Base-by-base conservation (phyloP, 2,329 filamentous ascomycete species). In the Hypoxylon sp. region DNA sequence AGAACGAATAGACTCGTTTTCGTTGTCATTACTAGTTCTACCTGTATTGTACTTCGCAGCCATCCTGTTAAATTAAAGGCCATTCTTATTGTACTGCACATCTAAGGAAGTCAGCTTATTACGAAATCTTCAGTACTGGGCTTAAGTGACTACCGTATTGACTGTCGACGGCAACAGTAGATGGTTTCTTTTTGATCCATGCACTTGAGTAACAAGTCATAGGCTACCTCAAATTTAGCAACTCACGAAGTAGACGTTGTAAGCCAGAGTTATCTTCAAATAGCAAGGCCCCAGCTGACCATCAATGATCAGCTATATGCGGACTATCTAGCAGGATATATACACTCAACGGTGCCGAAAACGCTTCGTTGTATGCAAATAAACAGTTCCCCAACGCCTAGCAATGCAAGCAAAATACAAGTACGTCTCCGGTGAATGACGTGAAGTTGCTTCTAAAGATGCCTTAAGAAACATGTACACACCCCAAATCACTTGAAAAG, bases 1-100 rank as follows among this genome's bases (percentile, higher is more conserved):
- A 74, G 64, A 73, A 75, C 73, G 73, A 74, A 70, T 69, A 74
- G 39, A 69, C 53, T 74, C 75, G 71, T 75, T 75, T 71, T 68
- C 71, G 67, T 76, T 74, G 19, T 62, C 44, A 52, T 29, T n/a
- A 21, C 35, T 35, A 19, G n/a, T 13, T 17, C 13, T 54, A 29
- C 24, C 24, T 27, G 7, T 19, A 31, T 46, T 5, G 8, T 1
- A n/a, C 3, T 19, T 56, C 21, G 24, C 31, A 55, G 31, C 1
- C 4, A 19, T 5, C 7, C 27, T 17, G 13, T 27, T 7, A 17
- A 7, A 31, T 10, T 15, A 27, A 10, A 27, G 8, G 51, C 6
- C 7, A 39, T 13, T 10, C 37, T 15, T 19, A 24, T 37, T 4
- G 7, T 39, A 29, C 10, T 4, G 7, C 27, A 29, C 10, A n/a